A percentile compares a stretch with the other conserved stretches of the same genome.
phyloP scores from a whole-genome alignment of 139 green algal species.

The Bryopsis sp. region DNA sequence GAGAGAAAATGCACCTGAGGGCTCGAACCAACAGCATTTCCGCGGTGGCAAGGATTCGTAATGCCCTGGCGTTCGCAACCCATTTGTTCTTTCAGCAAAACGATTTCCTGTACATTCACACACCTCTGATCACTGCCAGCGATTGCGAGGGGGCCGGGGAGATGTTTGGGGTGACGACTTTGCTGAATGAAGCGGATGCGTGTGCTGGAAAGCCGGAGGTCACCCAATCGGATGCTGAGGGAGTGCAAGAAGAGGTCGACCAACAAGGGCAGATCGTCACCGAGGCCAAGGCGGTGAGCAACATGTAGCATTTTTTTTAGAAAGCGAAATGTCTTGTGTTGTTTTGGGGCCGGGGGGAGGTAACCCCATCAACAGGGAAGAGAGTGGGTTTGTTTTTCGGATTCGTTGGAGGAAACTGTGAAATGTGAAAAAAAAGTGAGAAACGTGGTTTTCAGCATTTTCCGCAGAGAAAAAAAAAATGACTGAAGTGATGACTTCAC shows the following conservation, averaged over 20 bases:
- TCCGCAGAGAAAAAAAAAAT: too few species aligned
- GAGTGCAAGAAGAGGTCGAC: constrained; percentile 34
- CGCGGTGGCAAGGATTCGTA: constrained; percentile 89
- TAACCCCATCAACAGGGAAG: too few species aligned
- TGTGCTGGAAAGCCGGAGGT: constrained; percentile 5
- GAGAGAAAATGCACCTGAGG: constrained; percentile 86
- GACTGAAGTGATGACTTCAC: too few species aligned
- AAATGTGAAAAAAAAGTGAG: too few species aligned
- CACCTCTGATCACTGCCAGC: constrained; percentile 86
- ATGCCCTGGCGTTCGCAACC: constrained; percentile 88
- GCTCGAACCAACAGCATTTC: constrained; percentile 93
- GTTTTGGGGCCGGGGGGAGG: too few species aligned
- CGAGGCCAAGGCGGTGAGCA: constrained; percentile 59
- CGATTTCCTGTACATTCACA: constrained; percentile 96
- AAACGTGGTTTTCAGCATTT: too few species aligned
- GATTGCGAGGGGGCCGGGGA: constrained; percentile 97
- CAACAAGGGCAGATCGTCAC: constrained; percentile 59
- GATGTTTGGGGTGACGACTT: constrained; percentile 92
- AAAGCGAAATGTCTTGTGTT: too few species aligned
- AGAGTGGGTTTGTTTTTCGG: too few species aligned
- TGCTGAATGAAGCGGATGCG: constrained; percentile 47
- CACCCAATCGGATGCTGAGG: constrained; percentile 42
- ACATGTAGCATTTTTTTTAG: too few species aligned
- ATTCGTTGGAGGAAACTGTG: too few species aligned
- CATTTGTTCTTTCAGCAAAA: constrained; percentile 90